Evolutionary conservation across 805 yeast genomes (phyloP), one percentile per base, ranked within the genome.

Genomic region (Yueomyces sp.): DNA sequence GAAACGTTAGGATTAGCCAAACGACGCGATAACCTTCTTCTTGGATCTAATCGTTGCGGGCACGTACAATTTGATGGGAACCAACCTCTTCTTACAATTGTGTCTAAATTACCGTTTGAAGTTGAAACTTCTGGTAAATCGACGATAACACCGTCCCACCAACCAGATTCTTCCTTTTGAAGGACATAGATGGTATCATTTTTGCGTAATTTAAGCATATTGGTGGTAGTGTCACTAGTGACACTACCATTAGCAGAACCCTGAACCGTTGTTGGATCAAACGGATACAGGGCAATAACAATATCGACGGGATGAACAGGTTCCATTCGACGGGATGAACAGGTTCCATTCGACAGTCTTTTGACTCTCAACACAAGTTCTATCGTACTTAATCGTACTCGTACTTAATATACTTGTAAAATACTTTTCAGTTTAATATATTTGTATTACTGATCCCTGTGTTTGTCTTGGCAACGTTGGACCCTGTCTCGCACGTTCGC

Each of bases 131-230:
- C 48, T 46, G 52, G 44, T 45, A 52, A 41, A 36, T 52, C 50
- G 4, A 52, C 38, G 1, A 66, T 50, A 19, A 81, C 68, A 8
- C 95, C 95, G 59, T 86, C 95, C 92, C 94, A 85, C 95, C 95
- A 86, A 2, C 86, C 84, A 2, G 76, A 59, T 37, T 72, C 74
- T 12, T 76, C 67, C 47, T 81, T 81, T 12, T 70, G 57, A n/a
- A 84, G 56, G 11, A 86, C 92, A 51, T 80, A 74, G 1, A 86
- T 64, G 3, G 81, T 69, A 49, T 83, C 94, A 26, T 87, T 90
- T n/a, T 72, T 64, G 36, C 51, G 52, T 26, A 58, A 49, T 4
- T 49, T 48, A 41, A 54, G 34, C 11, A 46, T 48, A 30, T 44
- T 48, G 40, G 44, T 47, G 29, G 44, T 45, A 42, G 37, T 38